Base-by-base conservation (phyloP, 805 yeast species). In the Candida morakotiae region DNA sequence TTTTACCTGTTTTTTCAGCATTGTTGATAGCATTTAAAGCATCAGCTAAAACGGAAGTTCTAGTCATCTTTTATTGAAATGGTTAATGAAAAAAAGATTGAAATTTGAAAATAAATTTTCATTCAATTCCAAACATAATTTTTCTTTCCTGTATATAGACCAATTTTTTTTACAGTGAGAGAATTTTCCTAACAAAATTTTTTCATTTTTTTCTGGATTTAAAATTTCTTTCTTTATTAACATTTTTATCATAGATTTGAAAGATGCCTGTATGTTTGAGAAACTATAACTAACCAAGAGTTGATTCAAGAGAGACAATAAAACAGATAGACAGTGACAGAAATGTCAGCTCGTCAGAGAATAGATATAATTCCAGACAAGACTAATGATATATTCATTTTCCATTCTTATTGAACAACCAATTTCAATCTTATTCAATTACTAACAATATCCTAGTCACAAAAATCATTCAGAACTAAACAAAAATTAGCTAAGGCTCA, bases 1-100 rank as follows among this genome's bases (percentile, higher is more conserved):
- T 86, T 81, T 89, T 89, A 75, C 97, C 97, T 75, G 96, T 83
- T 78, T 88, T 89, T 78, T 89, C 96, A 75, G 97, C 97, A 75
- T 89, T 89, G 93, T 88, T 87, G 75, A 89, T 89, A 62, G 96
- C 83, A 77, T 89, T 89, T 63, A 89, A 83, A 68, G 97, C 97
- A 78, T 89, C 97, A 68, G 96, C 96, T 72, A 89, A 85, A 73
- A 86, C 97, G 61, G 97, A 89, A 56, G 96, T 80, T 79, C 97
- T 89, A 71, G 96, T 87, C 97, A 89, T 88, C 67, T 65, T 77
- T 28, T 13, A 29, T 20, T 26, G 16, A 26, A 30, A 22, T 22
- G 20, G 10, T 23, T 35, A 21, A 27, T 29, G 28, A 28, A 28
- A 27, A 21, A 21, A 21, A 21, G 9, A 21, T 21, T n/a, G n/a